These are phyloP conservation scores for Calonectria pseudoturangicola DNA, from an alignment of 2,329 filamentous ascomycete genomes.

Conservation along the genomic window DNA sequence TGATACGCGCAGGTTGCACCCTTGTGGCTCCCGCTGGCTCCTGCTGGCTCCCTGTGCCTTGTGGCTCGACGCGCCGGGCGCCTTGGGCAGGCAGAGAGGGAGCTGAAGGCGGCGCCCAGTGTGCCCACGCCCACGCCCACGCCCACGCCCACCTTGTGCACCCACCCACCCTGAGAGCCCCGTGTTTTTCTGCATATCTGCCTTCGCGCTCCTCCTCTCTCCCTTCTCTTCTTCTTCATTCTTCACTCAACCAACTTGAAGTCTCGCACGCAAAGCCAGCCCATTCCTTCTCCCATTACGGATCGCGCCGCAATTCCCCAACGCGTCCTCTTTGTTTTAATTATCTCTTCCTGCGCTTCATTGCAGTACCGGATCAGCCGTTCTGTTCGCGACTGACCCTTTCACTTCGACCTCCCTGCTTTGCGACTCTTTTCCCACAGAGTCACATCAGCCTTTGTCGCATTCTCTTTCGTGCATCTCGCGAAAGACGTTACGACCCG, in stretches of 20 bases:
- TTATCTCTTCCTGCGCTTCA: constrained; percentile 37
- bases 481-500: constrained; percentile 28
- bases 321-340: constrained; percentile 44
- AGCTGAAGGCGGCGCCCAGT: constrained; percentile 45
- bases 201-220: constrained; percentile 39
- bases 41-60: constrained; percentile 18
- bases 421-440: constrained; percentile 36
- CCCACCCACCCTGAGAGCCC: constrained; percentile 37
- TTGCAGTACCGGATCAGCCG: constrained; percentile 35
- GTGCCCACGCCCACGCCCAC: neutral
- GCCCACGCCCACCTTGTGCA: too few relatives aligned
- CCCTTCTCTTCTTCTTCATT: constrained; percentile 43
- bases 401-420: constrained; percentile 41
- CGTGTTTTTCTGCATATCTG: constrained; percentile 52
- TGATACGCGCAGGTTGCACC: constrained; percentile 25
- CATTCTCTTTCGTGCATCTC: constrained; percentile 30
- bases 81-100: constrained; percentile 44
- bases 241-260: constrained; percentile 47
- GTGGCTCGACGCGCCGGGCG: constrained; percentile 42
- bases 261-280: constrained; percentile 48
- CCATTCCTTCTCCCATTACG: constrained; percentile 40
- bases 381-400: constrained; percentile 41
- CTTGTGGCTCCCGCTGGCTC: constrained; percentile 11
- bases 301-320: constrained; percentile 43
- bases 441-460: constrained; percentile 21